Base-by-base conservation (phyloP, 129 eudicot genomes). In the Flaveria robusta region DNA sequence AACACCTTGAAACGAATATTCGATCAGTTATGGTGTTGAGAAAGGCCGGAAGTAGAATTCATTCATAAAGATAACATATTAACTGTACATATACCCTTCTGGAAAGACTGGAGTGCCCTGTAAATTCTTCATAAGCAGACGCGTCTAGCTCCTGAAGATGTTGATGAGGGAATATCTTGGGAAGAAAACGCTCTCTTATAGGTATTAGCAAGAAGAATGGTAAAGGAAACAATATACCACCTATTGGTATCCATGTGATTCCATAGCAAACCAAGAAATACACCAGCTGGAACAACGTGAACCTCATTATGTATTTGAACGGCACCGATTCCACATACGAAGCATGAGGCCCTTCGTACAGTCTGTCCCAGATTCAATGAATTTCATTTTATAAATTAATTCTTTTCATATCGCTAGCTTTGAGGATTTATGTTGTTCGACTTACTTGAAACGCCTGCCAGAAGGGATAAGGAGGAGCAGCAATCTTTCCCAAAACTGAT, bases 191-290 rank as follows among this genome's bases (percentile, higher is more conserved):
- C 64, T 91, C 87, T 79, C 97, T 67, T 79, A 91, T 79, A 68
- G 83, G 82, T 75, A 88, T 88, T 52, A 88, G 86, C 65, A 88
- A 75, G 83, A 91, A 91, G 82, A 88, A 88, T 9, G 90, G 95
- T 67, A 91, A 27, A 3, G 97, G 97, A 63, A 91, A 91, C 77
- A 91, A 69, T 58, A 93, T 93, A 75, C 98, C 98, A 66, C 88
- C 98, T 45, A 86, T 63, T 2, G 98, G 98, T 83, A 90, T 90
- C 98, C 96, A 93, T 62, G 98, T 90, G 22, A 93, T 76, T 41
- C 95, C 95, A 49, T 88, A 90, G 64, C 96, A 90, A 68, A 88
- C 6, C 80, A 90, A 81, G 47, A 93, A 83, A 68, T 93, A 93
- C 39, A 65, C 81, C 5, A 88, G 56, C 80, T 93, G 96, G 81